A percentile compares a stretch with the other conserved stretches of the same genome.
These are phyloP conservation scores for Pinguiococcus pyrenoidosus DNA, from an alignment of 108 stramenopile species.

Conservation along the genomic window DNA sequence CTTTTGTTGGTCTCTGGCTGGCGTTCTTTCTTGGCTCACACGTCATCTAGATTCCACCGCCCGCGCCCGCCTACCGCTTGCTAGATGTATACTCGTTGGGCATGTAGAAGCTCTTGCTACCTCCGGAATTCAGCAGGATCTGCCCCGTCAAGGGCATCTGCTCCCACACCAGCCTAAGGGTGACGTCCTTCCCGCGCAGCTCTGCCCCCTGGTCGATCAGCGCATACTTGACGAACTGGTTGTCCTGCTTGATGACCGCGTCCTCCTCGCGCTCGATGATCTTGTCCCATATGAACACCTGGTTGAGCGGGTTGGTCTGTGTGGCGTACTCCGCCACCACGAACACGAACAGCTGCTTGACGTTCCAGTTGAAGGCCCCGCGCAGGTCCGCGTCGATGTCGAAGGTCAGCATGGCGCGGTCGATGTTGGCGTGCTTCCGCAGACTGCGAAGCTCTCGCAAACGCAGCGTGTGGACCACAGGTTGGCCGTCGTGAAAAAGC, in stretches of 20 bases:
- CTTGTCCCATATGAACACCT: conserved; percentile 90
- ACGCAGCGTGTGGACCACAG: background rate
- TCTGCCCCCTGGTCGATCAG: conserved; percentile 86
- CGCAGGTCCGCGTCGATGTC: conserved; percentile 80
- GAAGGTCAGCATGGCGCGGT: conserved; percentile 77
- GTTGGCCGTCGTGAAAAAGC: background rate
- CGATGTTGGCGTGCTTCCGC: conserved; percentile 76
- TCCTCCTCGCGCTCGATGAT: conserved; percentile 67
- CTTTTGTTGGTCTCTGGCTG: too few relatives aligned
- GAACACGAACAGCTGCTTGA: conserved; percentile 51
- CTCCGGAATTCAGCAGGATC: too few relatives aligned
- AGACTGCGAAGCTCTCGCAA: conserved; percentile 42
- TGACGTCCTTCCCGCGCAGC: conserved; percentile 69
- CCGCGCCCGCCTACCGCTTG: too few relatives aligned
- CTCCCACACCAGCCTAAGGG: conserved; percentile 80
- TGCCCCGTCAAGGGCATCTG: conserved; percentile 95
- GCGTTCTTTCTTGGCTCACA: too few relatives aligned
- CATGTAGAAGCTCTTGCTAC: too few relatives aligned
- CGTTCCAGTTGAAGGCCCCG: conserved; percentile 96
- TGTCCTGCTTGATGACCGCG: conserved; percentile 52
- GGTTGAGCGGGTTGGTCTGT: conserved; percentile 56
- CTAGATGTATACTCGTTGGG: too few relatives aligned
- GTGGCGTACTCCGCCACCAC: conserved; percentile 72
- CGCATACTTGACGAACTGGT: conserved; percentile 86
- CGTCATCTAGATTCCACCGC: too few relatives aligned